Percentiles rank a stretch among this genome's conserved stretches.
Conservation (phyloP, 768 basidiomycete genomes). For the Phlebiopsis flavidoalba region DNA sequence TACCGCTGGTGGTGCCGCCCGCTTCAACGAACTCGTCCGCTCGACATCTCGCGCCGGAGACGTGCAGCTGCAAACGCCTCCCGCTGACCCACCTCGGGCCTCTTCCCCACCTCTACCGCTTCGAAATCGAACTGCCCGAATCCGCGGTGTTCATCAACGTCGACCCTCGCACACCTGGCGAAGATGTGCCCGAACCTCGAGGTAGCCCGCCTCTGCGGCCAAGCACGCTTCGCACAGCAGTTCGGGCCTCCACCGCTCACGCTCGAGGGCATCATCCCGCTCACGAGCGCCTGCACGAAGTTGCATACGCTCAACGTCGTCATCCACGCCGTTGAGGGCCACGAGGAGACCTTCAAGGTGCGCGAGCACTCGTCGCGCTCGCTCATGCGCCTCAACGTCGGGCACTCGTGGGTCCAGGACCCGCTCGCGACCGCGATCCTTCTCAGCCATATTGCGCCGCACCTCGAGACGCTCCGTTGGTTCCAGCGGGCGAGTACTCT, state of each 20-base stretch:
- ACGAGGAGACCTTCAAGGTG: conserved; percentile 40
- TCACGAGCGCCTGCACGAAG: conserved; percentile 52
- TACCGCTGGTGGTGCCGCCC: conserved; percentile 61
- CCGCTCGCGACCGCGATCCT: conserved; percentile 67
- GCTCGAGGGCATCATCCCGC: conserved; percentile 55
- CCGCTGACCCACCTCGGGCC: conserved; percentile 53
- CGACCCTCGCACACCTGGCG: conserved; percentile 56
- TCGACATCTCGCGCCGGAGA: conserved; percentile 64
- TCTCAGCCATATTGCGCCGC: conserved; percentile 73
- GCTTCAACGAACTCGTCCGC: conserved; percentile 77
- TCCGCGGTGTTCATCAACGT: conserved; percentile 58
- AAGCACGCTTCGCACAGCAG: conserved; percentile 56
- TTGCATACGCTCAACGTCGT: conserved; percentile 65
- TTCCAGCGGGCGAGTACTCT: conserved; percentile 76
- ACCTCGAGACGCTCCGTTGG: conserved; percentile 65
- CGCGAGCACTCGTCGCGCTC: conserved; percentile 55
- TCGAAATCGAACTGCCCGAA: conserved; percentile 78
- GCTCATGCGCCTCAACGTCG: conserved; percentile 66
- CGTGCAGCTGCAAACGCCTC: conserved; percentile 51
- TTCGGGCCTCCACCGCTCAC: conserved; percentile 52
- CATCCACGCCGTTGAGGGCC: conserved; percentile 49
- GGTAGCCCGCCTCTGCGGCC: conserved; percentile 59
- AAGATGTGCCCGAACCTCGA: conserved; percentile 65
- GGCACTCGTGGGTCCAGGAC: conserved; percentile 69
- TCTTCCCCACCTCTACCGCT: conserved; percentile 50